These are phyloP conservation scores for Chlorella sp. DNA, from an alignment of 139 green algal species.

Conservation along the genomic window DNA sequence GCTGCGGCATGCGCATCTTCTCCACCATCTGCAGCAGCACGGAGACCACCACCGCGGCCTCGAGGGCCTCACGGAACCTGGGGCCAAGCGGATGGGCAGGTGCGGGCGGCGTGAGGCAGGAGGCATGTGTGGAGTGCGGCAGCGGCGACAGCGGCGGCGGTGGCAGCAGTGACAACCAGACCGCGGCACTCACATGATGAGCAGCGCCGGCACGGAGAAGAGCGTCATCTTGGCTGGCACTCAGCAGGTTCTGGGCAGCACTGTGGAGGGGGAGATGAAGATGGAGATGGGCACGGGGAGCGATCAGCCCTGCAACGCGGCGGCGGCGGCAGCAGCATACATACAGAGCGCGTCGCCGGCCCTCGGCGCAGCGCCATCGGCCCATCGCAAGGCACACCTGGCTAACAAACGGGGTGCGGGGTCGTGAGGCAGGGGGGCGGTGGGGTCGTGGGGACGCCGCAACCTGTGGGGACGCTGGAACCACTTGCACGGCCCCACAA, in stretches of 20 bases:
- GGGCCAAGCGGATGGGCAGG: background rate
- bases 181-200: constrained; percentile 49
- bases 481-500: too few relatives aligned
- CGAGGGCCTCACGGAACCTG: constrained; percentile 64
- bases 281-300: background rate
- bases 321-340: background rate
- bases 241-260: background rate
- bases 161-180: too few relatives aligned
- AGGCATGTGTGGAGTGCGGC: background rate
- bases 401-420: too few relatives aligned
- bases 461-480: too few relatives aligned
- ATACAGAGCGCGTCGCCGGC: too few relatives aligned
- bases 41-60: constrained; percentile 59
- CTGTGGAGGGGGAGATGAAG: too few relatives aligned
- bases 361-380: too few relatives aligned
- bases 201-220: constrained; percentile 54
- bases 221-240: constrained; percentile 1
- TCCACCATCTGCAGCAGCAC: constrained; percentile 63
- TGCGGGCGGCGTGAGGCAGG: background rate
- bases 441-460: too few relatives aligned
- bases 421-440: too few relatives aligned
- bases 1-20: constrained; percentile 45
- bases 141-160: background rate
- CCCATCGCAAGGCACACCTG: too few relatives aligned
- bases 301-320: background rate